Evolutionary conservation across 1,139 yeast genomes (phyloP).

Genomic region (Saccharomyces hybrid): DNA sequence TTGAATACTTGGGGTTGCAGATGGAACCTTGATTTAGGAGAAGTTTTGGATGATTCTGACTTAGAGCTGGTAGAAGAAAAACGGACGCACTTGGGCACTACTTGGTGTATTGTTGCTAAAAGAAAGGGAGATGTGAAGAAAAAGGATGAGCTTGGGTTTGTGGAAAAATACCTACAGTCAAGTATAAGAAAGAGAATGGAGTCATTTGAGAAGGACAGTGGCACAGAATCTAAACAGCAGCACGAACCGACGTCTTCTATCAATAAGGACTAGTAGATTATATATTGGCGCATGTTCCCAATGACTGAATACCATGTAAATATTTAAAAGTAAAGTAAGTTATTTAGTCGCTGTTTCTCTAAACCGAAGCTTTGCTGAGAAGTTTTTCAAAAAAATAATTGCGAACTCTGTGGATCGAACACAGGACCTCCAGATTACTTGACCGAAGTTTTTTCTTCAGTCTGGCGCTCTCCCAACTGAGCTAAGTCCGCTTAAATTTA

Average conservation of each 20-base stretch:
- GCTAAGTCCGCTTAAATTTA: conserved; percentile 11
- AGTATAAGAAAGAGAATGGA: conserved; percentile 17
- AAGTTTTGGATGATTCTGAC: conserved; percentile 74
- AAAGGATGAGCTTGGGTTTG: conserved; percentile 40
- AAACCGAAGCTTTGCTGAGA: background rate
- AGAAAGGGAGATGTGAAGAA: conserved; percentile 55
- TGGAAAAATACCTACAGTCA: conserved; percentile 39
- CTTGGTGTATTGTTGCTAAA: conserved; percentile 77
- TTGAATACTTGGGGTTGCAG: conserved; percentile 93
- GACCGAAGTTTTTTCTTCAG: conserved; percentile 13
- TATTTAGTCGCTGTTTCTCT: background rate
- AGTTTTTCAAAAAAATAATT: conserved; percentile 20
- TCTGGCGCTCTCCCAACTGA: conserved; percentile 18
- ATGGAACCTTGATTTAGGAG: conserved; percentile 92
- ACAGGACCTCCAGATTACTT: conserved; percentile 49
- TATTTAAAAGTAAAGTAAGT: background rate
- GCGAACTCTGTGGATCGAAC: conserved; percentile 92
- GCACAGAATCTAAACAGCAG: background rate
- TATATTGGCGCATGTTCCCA: background rate
- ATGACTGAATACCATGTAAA: background rate
- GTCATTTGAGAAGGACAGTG: conserved; percentile 8
- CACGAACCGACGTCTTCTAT: background rate
- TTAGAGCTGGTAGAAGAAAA: conserved; percentile 72
- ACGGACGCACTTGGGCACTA: conserved; percentile 86
- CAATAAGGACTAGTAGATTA: background rate